These are phyloP conservation scores for Magnolia kwangsiensis DNA, from an alignment of 164 flowering plant species.

Conservation along the genomic window DNA sequence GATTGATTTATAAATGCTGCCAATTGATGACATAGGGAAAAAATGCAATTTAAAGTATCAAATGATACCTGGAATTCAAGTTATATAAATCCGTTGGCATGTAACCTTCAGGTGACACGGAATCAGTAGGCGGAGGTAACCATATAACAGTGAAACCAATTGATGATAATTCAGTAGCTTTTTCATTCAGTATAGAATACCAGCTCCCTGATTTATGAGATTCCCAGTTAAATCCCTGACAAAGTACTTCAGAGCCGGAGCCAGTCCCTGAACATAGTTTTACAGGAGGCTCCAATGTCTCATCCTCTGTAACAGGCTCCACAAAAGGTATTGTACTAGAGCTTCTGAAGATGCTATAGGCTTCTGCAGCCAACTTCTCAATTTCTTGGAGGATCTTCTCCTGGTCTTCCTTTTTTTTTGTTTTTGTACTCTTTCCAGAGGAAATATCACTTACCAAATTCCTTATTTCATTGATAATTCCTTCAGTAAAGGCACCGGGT, in stretches of 20 bases:
- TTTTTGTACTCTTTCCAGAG: constrained; percentile 48
- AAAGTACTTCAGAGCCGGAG: constrained; percentile 83
- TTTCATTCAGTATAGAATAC: constrained; percentile 75
- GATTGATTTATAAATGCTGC: neutral
- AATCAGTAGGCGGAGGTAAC: constrained; percentile 97
- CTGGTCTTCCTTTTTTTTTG: constrained; percentile 57
- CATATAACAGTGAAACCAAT: constrained; percentile 85
- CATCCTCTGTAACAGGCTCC: constrained; percentile 39
- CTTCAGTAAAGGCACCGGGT: constrained; percentile 49
- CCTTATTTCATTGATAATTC: constrained; percentile 72
- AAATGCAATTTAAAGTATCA: neutral
- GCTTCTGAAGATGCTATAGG: constrained; percentile 87
- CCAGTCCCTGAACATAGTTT: constrained; percentile 76
- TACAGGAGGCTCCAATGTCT: constrained; percentile 32
- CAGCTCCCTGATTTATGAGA: constrained; percentile 93
- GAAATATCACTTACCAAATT: constrained; percentile 73
- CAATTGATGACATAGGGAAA: neutral
- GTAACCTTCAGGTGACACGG: constrained; percentile 98
- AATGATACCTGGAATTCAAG: constrained; percentile 78
- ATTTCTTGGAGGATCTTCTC: constrained; percentile 87
- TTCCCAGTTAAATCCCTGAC: constrained; percentile 99
- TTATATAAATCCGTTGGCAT: constrained; percentile 95
- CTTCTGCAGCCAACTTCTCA: constrained; percentile 98
- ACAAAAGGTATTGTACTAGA: constrained; percentile 41
- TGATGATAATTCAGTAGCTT: constrained; percentile 61